Conservation (phyloP, 2,329 filamentous ascomycete genomes). For the Stagonosporopsis vannaccii region DNA sequence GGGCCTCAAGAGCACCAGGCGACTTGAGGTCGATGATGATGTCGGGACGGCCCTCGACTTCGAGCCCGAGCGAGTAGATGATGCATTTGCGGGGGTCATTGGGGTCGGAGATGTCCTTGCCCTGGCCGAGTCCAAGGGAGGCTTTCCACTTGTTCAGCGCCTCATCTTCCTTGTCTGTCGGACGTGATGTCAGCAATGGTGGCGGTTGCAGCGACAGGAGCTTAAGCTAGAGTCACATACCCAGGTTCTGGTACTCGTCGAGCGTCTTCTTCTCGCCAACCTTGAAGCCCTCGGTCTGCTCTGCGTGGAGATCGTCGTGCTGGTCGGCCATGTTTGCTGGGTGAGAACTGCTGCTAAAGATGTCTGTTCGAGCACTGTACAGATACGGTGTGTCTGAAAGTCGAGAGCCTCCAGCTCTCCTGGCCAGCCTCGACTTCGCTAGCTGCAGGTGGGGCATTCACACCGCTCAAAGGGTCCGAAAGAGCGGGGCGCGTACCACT, state of each 20-base stretch:
- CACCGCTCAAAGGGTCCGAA: neutral
- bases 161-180: constrained; percentile 76
- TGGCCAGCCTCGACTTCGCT: neutral
- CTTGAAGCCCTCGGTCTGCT: constrained; percentile 96
- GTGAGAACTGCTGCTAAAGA: constrained; percentile 6
- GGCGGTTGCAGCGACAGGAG: neutral
- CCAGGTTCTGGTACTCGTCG: constrained; percentile 92
- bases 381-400: constrained; percentile 20
- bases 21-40: constrained; percentile 87
- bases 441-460: neutral
- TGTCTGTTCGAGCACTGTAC: constrained; percentile 3
- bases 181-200: constrained; percentile 1
- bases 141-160: constrained; percentile 97
- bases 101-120: constrained; percentile 59
- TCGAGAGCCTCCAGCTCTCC: neutral
- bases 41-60: constrained; percentile 80
- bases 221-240: constrained; percentile 62
- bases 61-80: constrained; percentile 88
- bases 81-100: constrained; percentile 90
- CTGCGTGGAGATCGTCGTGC: constrained; percentile 83
- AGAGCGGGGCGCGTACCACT: constrained; percentile 25
- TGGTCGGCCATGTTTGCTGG: constrained; percentile 44
- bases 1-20: constrained; percentile 73
- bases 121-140: constrained; percentile 82
- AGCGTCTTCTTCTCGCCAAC: constrained; percentile 98